Percentiles rank a stretch among this genome's conserved stretches.
These are phyloP conservation scores for Xylaria sp. DNA, from an alignment of 2,329 filamentous ascomycete species.

Conservation along the genomic window DNA sequence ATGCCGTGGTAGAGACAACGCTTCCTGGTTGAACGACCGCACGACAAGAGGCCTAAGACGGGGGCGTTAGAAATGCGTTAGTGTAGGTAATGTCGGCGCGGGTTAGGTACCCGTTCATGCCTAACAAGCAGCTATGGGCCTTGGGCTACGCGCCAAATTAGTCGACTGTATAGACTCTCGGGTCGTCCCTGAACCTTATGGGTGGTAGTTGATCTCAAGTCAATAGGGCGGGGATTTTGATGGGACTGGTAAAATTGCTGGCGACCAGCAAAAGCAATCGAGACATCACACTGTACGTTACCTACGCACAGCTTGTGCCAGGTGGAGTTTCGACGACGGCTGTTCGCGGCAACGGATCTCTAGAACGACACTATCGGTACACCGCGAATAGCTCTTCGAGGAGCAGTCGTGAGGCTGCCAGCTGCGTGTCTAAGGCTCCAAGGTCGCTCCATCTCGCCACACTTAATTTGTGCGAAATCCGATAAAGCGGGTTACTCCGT, in stretches of 20 bases:
- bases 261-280: neutral
- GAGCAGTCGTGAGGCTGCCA: neutral
- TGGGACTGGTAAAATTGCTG: neutral
- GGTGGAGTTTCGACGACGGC: neutral
- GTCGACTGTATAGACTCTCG: neutral
- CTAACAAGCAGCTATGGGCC: neutral
- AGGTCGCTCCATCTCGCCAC: neutral
- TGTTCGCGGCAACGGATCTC: neutral
- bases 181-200: slow-evolving; percentile 3
- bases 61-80: neutral
- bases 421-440: neutral
- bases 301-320: too few relatives aligned
- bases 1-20: neutral
- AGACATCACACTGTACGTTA: neutral
- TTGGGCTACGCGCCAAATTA: neutral
- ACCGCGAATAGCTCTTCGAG: neutral
- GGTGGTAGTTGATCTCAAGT: neutral
- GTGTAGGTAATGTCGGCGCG: neutral
- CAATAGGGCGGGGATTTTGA: neutral
- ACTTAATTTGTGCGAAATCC: neutral
- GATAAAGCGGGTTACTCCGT: neutral
- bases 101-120: neutral
- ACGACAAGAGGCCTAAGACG: neutral
- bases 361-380: neutral
- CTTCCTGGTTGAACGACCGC: neutral